A percentile compares a stretch with the other conserved stretches of the same genome.
Evolutionary conservation across 345 rosid species (phyloP).

Genomic region (Lumnitzera littorea): DNA sequence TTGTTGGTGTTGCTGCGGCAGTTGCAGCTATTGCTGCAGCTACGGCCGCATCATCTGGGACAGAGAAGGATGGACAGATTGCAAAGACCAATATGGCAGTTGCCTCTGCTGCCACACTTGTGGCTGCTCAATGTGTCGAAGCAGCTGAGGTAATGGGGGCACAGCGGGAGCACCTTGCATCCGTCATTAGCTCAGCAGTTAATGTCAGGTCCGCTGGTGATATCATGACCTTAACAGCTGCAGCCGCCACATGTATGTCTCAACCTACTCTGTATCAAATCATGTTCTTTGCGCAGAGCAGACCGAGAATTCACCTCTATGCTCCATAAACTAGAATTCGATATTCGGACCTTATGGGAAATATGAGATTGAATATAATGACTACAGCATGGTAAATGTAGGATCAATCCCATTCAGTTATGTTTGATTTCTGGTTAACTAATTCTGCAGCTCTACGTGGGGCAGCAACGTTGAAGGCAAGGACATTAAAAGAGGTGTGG

Average conservation of each 20-base stretch:
- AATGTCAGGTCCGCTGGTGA: conserved; percentile 35
- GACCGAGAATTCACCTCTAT: too few species aligned
- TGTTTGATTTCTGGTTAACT: neutral
- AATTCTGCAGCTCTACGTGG: conserved; percentile 30
- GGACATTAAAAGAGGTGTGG: conserved; percentile 36
- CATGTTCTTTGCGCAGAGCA: too few species aligned
- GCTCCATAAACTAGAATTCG: too few species aligned
- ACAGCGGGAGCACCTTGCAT: conserved; percentile 71
- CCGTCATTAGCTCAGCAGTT: conserved; percentile 36
- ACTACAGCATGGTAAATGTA: too few species aligned
- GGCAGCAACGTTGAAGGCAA: conserved; percentile 36
- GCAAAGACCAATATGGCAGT: conserved; percentile 76
- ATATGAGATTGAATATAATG: too few species aligned
- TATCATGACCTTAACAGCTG: conserved; percentile 34
- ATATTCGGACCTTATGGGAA: too few species aligned
- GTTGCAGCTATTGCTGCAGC: conserved; percentile 76
- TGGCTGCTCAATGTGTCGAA: conserved; percentile 98
- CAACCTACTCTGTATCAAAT: neutral
- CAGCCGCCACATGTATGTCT: conserved; percentile 32
- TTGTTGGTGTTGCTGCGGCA: conserved; percentile 88
- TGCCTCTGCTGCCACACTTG: conserved; percentile 88
- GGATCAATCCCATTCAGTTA: neutral
- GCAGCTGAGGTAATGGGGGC: conserved; percentile 89
- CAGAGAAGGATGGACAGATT: conserved; percentile 50
- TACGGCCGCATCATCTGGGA: conserved; percentile 29